These are phyloP conservation scores for Hysterium pulicare DNA, from an alignment of 2,329 filamentous ascomycete genomes.

Conservation along the genomic window DNA sequence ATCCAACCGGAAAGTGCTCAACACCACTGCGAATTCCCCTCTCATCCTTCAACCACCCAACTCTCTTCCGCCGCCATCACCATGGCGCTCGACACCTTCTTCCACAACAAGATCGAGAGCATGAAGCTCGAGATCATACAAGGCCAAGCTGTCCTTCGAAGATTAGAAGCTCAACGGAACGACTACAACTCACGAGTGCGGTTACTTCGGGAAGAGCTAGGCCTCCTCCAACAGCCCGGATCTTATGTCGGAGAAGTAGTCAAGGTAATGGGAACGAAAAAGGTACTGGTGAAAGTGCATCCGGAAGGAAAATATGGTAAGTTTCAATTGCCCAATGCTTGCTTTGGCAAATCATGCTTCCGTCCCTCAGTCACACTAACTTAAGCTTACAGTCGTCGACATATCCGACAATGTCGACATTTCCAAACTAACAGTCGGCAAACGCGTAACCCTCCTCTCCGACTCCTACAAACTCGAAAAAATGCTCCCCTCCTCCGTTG, in stretches of 20 bases:
- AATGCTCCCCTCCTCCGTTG: conserved; percentile 95
- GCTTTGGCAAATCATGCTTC: conserved; percentile 1
- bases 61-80: conserved; percentile 43
- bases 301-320: conserved; percentile 99
- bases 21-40: too few species aligned
- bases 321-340: too few species aligned
- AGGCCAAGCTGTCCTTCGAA: conserved; percentile 89
- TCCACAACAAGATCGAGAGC: conserved; percentile 99
- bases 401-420: conserved; percentile 93
- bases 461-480: conserved; percentile 99
- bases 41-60: background rate
- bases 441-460: conserved; percentile 92
- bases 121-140: conserved; percentile 99
- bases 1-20: background rate
- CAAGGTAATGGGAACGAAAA: conserved; percentile 99
- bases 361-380: background rate
- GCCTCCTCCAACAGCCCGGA: conserved; percentile 91
- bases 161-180: conserved; percentile 95
- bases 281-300: conserved; percentile 97
- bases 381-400: conserved; percentile 70
- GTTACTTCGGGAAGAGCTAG: conserved; percentile 89
- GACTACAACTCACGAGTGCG: conserved; percentile 99
- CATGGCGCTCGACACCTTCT: conserved; percentile 99
- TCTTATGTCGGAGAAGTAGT: conserved; percentile 99
- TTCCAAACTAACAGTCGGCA: conserved; percentile 91